phyloP scores from a whole-genome alignment of 352 stramenopile genomes.

The Pseudoperonospora humuli region DNA sequence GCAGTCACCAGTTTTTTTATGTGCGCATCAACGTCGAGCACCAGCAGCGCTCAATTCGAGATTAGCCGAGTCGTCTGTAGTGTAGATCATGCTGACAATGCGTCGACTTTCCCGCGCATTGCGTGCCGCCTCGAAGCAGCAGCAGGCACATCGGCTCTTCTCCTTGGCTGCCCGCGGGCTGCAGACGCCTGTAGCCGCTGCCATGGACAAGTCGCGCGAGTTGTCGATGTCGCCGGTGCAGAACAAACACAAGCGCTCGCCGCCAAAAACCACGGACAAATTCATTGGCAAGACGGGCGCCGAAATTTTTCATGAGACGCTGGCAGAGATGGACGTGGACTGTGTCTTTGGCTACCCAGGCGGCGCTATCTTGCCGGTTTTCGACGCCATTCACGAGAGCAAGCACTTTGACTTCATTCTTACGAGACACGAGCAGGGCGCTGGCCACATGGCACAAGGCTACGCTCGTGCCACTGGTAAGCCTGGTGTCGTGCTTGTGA shows the following conservation, averaged over 20 bases:
- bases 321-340: conserved; percentile 85
- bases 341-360: conserved; percentile 92
- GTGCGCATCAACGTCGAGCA: conserved; percentile 7
- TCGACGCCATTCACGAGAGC: conserved; percentile 91
- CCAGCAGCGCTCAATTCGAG: conserved; percentile 20
- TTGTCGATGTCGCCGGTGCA: conserved; percentile 33
- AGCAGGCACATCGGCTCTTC: conserved; percentile 17
- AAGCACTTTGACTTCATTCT: conserved; percentile 78
- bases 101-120: conserved; percentile 37
- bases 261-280: conserved; percentile 64
- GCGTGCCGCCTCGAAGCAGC: conserved; percentile 23
- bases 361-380: conserved; percentile 89
- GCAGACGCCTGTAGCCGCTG: conserved; percentile 6
- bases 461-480: conserved; percentile 80
- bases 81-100: conserved; percentile 30
- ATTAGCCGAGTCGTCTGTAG: conserved; percentile 9
- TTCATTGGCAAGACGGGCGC: conserved; percentile 89
- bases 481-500: conserved; percentile 90
- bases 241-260: conserved; percentile 26
- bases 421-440: conserved; percentile 75
- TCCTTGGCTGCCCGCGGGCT: conserved; percentile 18
- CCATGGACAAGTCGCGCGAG: conserved; percentile 14
- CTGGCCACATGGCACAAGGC: conserved; percentile 81
- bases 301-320: conserved; percentile 92
- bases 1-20: conserved; percentile 7